These are phyloP conservation scores for Tetradesmus lagerheimii DNA, from an alignment of 139 green algal genomes.

Conservation along the genomic window DNA sequence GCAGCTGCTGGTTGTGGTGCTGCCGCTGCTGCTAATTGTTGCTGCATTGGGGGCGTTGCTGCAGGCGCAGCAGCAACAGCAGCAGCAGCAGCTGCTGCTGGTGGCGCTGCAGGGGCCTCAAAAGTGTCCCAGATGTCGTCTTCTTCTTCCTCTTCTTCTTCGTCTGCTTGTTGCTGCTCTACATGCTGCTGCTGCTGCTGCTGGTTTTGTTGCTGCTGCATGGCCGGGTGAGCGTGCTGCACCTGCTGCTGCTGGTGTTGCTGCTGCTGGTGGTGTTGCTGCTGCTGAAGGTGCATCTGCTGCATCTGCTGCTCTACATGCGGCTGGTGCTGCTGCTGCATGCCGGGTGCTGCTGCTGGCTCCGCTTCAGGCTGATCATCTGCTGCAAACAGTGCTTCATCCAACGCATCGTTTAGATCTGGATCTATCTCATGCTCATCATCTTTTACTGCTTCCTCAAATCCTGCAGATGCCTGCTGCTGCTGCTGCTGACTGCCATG, in stretches of 20 bases:
- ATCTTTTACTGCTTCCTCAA: neutral
- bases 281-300: neutral
- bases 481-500: neutral
- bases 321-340: neutral
- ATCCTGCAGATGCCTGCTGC: neutral
- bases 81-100: neutral
- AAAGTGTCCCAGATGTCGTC: conserved; percentile 24
- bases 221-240: neutral
- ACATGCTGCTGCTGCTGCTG: neutral
- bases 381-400: conserved; percentile 43
- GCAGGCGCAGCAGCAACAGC: neutral
- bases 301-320: conserved; percentile 9
- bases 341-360: neutral
- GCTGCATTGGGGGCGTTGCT: neutral
- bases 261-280: neutral
- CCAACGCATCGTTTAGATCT: conserved; percentile 33
- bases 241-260: neutral
- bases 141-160: conserved; percentile 11
- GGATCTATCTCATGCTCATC: conserved; percentile 28
- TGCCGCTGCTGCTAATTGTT: neutral
- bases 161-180: neutral
- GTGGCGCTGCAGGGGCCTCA: neutral
- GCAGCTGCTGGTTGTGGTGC: neutral
- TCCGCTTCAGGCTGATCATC: neutral
- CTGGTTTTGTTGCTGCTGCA: conserved; percentile 25